phyloP scores from a whole-genome alignment of 106 monocot species.

The Dioscorea zingiberensis region DNA sequence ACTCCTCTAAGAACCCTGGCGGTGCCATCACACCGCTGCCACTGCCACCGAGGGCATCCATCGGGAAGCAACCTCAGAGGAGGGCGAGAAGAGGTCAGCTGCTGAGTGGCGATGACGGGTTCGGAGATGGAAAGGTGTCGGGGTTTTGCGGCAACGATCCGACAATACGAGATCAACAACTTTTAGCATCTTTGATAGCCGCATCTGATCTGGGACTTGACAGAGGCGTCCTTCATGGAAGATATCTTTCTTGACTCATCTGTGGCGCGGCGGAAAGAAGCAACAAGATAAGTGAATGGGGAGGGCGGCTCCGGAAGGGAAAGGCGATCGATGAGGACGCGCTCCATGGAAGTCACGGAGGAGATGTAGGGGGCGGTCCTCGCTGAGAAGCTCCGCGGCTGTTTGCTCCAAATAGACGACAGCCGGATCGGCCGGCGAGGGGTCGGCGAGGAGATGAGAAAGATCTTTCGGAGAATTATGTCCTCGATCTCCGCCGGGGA shows the following conservation, averaged over 20 bases:
- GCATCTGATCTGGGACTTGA: slow-evolving; percentile 51
- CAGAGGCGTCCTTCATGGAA: slow-evolving; percentile 59
- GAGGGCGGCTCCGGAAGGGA: slow-evolving; percentile 30
- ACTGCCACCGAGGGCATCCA: slow-evolving; percentile 44
- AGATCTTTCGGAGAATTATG: slow-evolving; percentile 92
- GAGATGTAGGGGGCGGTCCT: slow-evolving; percentile 54
- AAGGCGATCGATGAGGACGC: slow-evolving; percentile 89
- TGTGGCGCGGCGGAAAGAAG: slow-evolving; percentile 53
- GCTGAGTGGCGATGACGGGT: slow-evolving; percentile 4
- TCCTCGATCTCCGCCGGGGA: slow-evolving; percentile 85
- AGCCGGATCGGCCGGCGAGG: slow-evolving; percentile 15
- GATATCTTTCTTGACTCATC: slow-evolving; percentile 63
- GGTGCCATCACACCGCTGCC: slow-evolving; percentile 35
- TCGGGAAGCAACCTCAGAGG: slow-evolving; percentile 48
- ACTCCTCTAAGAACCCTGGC: slow-evolving; percentile 76
- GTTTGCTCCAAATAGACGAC: slow-evolving; percentile 74
- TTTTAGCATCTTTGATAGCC: slow-evolving; percentile 37
- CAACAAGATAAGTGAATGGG: slow-evolving; percentile 58
- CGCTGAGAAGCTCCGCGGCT: slow-evolving; percentile 92
- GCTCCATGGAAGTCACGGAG: slow-evolving; percentile 57
- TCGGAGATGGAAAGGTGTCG: slow-evolving; percentile 38
- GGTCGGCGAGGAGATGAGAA: slow-evolving; percentile 50
- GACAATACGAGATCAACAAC: slow-evolving; percentile 51
- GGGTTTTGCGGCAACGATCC: slow-evolving; percentile 80
- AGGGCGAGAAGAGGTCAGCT: slow-evolving; percentile 26